Evolutionary conservation across 148 eudicot genomes (phyloP).

Genomic region (Rhododendron henanense): DNA sequence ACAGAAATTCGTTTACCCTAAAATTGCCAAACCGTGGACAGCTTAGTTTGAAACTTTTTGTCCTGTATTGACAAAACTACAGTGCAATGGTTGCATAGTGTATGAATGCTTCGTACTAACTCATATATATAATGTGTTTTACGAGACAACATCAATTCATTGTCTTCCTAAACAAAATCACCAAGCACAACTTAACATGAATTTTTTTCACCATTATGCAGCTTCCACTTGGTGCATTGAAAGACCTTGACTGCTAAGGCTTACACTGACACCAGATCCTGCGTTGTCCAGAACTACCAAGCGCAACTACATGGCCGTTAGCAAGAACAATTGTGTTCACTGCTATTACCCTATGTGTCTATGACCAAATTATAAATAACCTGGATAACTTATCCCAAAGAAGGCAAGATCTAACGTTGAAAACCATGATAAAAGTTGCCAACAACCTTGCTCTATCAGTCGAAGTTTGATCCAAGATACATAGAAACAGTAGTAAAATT

Average conservation of each 20-base stretch:
- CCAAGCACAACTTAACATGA: not conserved
- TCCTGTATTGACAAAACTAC: not conserved
- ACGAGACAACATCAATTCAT: not conserved
- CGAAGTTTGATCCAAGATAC: not conserved
- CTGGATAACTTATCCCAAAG: not conserved
- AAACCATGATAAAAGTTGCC: not conserved
- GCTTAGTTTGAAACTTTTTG: not conserved
- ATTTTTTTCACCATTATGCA: not conserved
- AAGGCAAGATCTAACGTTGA: not conserved
- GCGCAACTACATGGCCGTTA: not conserved
- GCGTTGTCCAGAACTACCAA: not conserved
- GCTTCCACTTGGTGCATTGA: not conserved
- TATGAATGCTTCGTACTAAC: not conserved
- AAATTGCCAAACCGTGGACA: not conserved
- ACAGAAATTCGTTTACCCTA: not conserved
- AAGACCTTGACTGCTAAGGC: not conserved
- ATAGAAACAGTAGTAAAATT: not conserved
- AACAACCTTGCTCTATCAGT: not conserved
- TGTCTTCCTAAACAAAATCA: not conserved
- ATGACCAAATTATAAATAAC: not conserved
- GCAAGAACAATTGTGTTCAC: not conserved
- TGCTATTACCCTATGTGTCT: not conserved
- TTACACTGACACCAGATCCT: not conserved
- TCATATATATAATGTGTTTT: not conserved
- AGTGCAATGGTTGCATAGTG: no score